Evolutionary conservation across 2,329 filamentous ascomycete species (phyloP).

Genomic region (Aplosporella prunicola): DNA sequence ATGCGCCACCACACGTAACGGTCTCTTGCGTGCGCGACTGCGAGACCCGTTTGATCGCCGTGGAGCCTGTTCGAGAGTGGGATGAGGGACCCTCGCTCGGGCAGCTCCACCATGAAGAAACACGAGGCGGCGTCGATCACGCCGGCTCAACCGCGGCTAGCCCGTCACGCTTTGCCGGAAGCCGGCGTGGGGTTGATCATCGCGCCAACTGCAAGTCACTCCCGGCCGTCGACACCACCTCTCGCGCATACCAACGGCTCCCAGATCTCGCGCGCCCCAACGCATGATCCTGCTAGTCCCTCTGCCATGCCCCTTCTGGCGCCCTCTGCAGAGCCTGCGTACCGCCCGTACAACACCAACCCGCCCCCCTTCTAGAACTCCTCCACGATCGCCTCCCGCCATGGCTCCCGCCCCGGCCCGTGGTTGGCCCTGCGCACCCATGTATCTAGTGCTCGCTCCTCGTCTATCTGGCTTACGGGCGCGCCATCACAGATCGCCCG

Average conservation of each 20-base stretch:
- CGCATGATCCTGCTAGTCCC: too few relatives aligned
- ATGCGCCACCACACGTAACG: too few relatives aligned
- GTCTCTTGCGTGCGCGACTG: too few relatives aligned
- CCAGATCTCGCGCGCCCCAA: slow-evolving; percentile 6
- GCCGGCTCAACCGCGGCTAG: too few relatives aligned
- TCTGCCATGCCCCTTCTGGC: too few relatives aligned
- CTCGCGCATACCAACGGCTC: slow-evolving; percentile 10
- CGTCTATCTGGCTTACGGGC: too few relatives aligned
- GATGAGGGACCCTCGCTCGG: slow-evolving; percentile 5
- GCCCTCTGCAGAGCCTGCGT: too few relatives aligned
- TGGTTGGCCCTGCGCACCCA: not conserved
- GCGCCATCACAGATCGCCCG: not conserved
- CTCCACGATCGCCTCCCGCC: not conserved
- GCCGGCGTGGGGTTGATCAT: slow-evolving; percentile 8
- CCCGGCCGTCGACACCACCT: slow-evolving; percentile 3
- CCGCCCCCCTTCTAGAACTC: too few relatives aligned
- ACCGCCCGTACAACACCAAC: too few relatives aligned
- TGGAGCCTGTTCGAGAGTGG: slow-evolving; percentile 7
- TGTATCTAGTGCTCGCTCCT: too few relatives aligned
- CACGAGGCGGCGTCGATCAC: too few relatives aligned
- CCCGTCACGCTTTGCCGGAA: too few relatives aligned
- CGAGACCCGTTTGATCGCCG: slow-evolving; percentile 8
- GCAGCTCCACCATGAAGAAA: slow-evolving; percentile 5
- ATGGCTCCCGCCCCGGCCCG: not conserved
- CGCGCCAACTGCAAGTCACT: slow-evolving; percentile 9